Conservation (phyloP, 106 monocot genomes). For the Dendrobium nobile region DNA sequence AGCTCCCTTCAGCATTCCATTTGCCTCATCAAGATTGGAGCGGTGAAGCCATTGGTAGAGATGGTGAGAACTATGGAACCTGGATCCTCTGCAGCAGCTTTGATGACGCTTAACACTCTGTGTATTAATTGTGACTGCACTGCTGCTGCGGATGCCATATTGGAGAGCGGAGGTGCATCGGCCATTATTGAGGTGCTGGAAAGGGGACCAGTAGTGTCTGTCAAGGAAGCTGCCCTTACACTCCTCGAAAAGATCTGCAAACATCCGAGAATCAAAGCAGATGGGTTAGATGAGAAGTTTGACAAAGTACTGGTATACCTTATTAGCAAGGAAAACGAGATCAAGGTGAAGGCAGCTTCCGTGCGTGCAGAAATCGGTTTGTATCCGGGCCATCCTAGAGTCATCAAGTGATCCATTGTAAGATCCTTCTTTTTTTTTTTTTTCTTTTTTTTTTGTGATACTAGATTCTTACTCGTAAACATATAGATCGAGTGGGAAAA, state of each 20-base stretch:
- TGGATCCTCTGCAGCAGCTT: slow-evolving; percentile 8
- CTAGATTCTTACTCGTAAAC: too few relatives aligned
- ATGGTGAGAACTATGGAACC: slow-evolving; percentile 1
- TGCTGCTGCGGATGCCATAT: neutral
- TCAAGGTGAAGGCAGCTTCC: too few relatives aligned
- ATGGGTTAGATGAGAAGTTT: too few relatives aligned
- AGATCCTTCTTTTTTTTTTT: too few relatives aligned
- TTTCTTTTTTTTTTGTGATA: too few relatives aligned
- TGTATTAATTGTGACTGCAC: neutral
- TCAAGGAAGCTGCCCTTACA: slow-evolving; percentile 1
- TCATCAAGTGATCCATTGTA: too few relatives aligned
- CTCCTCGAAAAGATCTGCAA: neutral
- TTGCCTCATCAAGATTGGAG: slow-evolving; percentile 11
- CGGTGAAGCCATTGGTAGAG: slow-evolving; percentile 11
- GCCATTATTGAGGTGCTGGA: slow-evolving; percentile 10
- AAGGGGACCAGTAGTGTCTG: neutral
- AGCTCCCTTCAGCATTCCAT: neutral
- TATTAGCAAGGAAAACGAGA: too few relatives aligned
- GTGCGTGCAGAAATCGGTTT: too few relatives aligned
- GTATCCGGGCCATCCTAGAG: too few relatives aligned
- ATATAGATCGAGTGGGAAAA: too few relatives aligned
- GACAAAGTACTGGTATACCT: too few relatives aligned
- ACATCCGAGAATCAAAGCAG: too few relatives aligned
- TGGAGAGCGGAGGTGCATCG: slow-evolving; percentile 1
- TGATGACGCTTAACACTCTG: slow-evolving; percentile 1